Evolutionary conservation across 495 filamentous ascomycete genomes (phyloP), one percentile per base, ranked within the genome.

Genomic region (Aspergillus steynii): DNA sequence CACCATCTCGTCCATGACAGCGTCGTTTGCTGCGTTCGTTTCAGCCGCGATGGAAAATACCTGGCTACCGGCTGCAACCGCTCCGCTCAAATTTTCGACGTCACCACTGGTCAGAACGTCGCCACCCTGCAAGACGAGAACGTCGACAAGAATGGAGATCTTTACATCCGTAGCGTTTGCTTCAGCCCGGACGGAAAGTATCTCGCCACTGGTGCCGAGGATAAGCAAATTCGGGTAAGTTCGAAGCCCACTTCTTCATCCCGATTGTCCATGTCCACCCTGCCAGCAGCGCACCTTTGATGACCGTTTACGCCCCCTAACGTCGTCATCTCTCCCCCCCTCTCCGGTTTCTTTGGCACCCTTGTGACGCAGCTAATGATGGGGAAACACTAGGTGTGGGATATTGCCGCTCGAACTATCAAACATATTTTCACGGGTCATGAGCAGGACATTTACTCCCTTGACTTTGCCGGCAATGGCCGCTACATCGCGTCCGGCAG

Each of bases 361-460:
- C 29, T 9, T n/a, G 45, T 29, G 56, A 0, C 48, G 29, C 29
- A 47, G 62, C 59, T 59, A 58, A 58, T 34, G 47, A 4, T 8
- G 20, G n/a, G 20, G 1, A 32, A 14, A 37, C 25, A 42, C 20
- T 71, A 94, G 90, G 91, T 96, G 58, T 96, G 92, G 92, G 92
- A 96, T 74, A 96, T 96, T 64, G 80, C 80, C 53, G 78, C 76
- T 29, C 83, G 88, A 54, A 85, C 82, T 7, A 96, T 96, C 70
- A 88, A 88, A 60, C 87, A 91, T 62, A 91, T 89, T 4, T 95
- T 96, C 75, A 75, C 82, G 32, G 92, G 92, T 26, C 92, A 96
- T 71, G 92, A 96, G 73, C 92, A 96, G 71, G 92, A 96, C 61
- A 96, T 96, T 62, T 96, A 96, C 72, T 94, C 90, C n/a, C 80